Conservation (phyloP, 1,284 basidiomycete species). For the Inonotus obliquus region DNA sequence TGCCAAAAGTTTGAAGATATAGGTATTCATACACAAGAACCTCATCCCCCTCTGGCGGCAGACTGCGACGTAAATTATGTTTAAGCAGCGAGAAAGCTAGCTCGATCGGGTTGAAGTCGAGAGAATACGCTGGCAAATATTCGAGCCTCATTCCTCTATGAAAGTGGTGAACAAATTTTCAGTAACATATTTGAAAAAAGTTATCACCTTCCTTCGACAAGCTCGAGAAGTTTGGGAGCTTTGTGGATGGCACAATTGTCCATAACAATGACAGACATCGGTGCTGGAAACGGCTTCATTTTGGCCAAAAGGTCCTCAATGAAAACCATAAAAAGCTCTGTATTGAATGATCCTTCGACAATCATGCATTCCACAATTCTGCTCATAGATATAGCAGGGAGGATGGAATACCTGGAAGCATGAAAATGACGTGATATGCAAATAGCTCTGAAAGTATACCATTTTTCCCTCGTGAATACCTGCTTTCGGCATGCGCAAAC, state of each 20-base stretch:
- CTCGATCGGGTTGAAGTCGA: neutral
- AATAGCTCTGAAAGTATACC: conserved; percentile 21
- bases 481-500: conserved; percentile 24
- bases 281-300: conserved; percentile 28
- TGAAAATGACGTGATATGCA: conserved; percentile 9
- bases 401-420: conserved; percentile 29
- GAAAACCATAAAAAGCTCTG: conserved; percentile 24
- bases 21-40: neutral
- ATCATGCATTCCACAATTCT: conserved; percentile 25
- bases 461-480: conserved; percentile 31
- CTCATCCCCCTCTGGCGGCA: neutral
- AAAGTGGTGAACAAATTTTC: neutral
- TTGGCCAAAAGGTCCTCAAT: conserved; percentile 27
- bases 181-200: too few species aligned
- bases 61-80: neutral
- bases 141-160: neutral
- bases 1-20: neutral
- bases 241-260: conserved; percentile 34
- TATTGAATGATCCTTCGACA: conserved; percentile 27
- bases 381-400: conserved; percentile 29
- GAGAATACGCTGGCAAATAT: neutral
- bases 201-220: conserved; percentile 20
- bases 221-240: conserved; percentile 21
- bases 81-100: neutral
- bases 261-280: conserved; percentile 31